Evolutionary conservation across 768 basidiomycete species (phyloP).

Genomic region (Russula emetica): DNA sequence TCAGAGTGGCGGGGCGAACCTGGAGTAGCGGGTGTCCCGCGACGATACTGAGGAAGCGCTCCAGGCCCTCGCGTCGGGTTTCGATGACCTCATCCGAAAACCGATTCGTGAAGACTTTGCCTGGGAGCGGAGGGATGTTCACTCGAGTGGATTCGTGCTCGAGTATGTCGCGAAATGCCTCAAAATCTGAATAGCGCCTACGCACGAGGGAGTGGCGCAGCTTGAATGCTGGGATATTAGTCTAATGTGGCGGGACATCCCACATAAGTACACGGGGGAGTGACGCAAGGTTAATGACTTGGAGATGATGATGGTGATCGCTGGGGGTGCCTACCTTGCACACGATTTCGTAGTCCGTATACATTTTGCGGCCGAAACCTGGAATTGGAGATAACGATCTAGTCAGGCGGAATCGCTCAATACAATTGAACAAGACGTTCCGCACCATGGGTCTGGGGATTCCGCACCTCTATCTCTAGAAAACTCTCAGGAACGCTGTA

Average conservation of each 20-base stretch:
- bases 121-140: constrained; percentile 95
- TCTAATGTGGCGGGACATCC: constrained; percentile 45
- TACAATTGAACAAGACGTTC: background rate
- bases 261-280: background rate
- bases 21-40: constrained; percentile 96
- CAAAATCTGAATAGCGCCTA: constrained; percentile 62
- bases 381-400: constrained; percentile 52
- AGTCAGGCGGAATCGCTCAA: background rate
- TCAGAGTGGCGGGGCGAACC: constrained; percentile 43
- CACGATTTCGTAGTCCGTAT: constrained; percentile 97
- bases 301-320: background rate
- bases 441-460: constrained; percentile 94
- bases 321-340: constrained; percentile 66
- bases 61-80: constrained; percentile 82
- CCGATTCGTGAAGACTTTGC: constrained; percentile 97
- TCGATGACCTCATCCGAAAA: constrained; percentile 99
- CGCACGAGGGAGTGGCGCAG: constrained; percentile 67
- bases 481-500: constrained; percentile 97
- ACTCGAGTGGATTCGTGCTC: constrained; percentile 96
- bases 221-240: constrained; percentile 99
- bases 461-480: constrained; percentile 94
- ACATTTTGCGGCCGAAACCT: constrained; percentile 99
- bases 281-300: background rate
- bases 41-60: constrained; percentile 92
- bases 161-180: constrained; percentile 94